phyloP scores from a whole-genome alignment of 2,329 filamentous ascomycete genomes.

The Colletotrichum trifolii region DNA sequence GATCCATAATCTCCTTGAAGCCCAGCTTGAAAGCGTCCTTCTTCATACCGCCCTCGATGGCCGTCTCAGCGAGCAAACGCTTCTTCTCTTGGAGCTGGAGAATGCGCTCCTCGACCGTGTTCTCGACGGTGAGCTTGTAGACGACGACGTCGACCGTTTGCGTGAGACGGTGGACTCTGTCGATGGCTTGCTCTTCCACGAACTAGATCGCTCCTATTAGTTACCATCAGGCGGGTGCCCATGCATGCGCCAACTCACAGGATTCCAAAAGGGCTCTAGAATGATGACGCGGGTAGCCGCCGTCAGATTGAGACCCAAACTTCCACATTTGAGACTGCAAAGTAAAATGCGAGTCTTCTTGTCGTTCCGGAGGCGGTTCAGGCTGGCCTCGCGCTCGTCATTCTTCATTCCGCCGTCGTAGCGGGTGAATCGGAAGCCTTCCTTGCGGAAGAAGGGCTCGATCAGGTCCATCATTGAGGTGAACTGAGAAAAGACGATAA shows the following conservation, averaged over 20 bases:
- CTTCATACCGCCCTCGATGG: conserved; percentile 84
- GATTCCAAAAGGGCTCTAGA: conserved; percentile 98
- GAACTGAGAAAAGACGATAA: conserved; percentile 98
- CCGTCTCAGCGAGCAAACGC: conserved; percentile 87
- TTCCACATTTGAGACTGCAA: conserved; percentile 94
- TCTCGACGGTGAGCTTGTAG: conserved; percentile 89
- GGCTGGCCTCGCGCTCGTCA: conserved; percentile 87
- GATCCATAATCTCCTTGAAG: conserved; percentile 90
- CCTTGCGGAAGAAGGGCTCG: conserved; percentile 85
- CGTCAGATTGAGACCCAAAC: conserved; percentile 91
- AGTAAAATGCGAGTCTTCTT: conserved; percentile 82
- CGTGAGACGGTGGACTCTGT: conserved; percentile 97
- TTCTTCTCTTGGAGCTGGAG: conserved; percentile 96
- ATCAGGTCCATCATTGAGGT: conserved; percentile 98
- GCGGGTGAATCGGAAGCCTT: conserved; percentile 82
- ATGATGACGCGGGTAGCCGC: conserved; percentile 94
- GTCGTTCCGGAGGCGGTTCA: conserved; percentile 81
- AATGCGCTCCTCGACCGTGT: conserved; percentile 93
- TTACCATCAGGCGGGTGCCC: not conserved
- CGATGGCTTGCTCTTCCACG: conserved; percentile 98
- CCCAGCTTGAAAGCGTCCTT: conserved; percentile 83
- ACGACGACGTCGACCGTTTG: conserved; percentile 95
- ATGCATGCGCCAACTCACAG: conserved; percentile 62
- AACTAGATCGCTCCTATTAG: conserved; percentile 65
- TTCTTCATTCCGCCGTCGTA: conserved; percentile 98